Evolutionary conservation across 1,139 yeast genomes (phyloP), one percentile per base, ranked within the genome.

Genomic region (Arxiozyma heterogenica): DNA sequence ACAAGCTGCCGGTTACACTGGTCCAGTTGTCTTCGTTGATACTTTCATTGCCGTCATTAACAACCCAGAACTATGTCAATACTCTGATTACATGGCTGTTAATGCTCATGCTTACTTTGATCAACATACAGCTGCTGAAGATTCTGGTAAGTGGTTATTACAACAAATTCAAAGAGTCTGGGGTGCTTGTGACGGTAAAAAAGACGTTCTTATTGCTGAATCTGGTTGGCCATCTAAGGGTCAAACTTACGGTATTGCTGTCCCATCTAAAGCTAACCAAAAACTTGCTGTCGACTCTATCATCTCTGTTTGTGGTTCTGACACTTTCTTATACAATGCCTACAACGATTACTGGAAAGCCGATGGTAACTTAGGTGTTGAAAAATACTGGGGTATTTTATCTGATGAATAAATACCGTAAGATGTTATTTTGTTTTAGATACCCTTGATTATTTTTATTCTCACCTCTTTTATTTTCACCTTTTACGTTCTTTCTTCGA

Each of bases 171-270:
- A 82, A 64, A 75, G 81, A 70, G 86, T 86, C 64, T 76, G 80
- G 72, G 70, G 78, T 60, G 82, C 82, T 53, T 86, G 93, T 76
- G 81, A 81, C 63, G 78, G 80, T 63, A 63, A 71, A 54, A 84
- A 85, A 72, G 62, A 69, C 44, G 80, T 83, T 52, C 71, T 83
- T 62, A 81, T 85, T 63, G 80, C 86, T 51, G 94, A 86, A 73
- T 78, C 89, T 54, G 94, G 94, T 54, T 86, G 93, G 93, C 94
- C 94, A 65, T 80, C 85, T 50, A 69, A 78, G 64, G 93, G 93
- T 70, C 73, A 79, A 62, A 71, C 80, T 55, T 77, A 74, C 65
- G 89, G 89, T 69, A 75, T 71, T 58, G 86, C 89, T 65, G 83
- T 84, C 54, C 88, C 93, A 48, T 83, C 88, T n/a, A 64, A 73